Conservation (phyloP, 1,284 basidiomycete species). For the Tetrapyrgos nigripes region DNA sequence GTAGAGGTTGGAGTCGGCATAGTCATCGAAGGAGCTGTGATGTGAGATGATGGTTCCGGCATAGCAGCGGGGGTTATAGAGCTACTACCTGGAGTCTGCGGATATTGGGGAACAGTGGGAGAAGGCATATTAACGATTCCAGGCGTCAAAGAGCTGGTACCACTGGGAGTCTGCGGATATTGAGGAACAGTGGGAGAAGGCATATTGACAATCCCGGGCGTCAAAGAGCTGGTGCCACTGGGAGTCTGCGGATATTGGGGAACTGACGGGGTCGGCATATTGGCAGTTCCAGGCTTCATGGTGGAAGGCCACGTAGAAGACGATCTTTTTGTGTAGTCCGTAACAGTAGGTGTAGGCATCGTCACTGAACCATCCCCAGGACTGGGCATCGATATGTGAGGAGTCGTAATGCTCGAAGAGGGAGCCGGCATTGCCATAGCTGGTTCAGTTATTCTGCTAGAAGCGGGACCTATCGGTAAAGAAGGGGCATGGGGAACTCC, state of each 20-base stretch:
- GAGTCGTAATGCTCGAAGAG: slow-evolving; percentile 1
- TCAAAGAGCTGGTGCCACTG: slow-evolving; percentile 1
- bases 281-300: background rate
- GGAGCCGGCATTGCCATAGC: slow-evolving; percentile 3
- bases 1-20: background rate
- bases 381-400: slow-evolving; percentile 6
- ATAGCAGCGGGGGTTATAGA: slow-evolving; percentile 1
- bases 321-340: background rate
- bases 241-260: slow-evolving; percentile 1
- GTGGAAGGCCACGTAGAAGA: background rate
- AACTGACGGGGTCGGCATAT: slow-evolving; percentile 6
- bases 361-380: background rate
- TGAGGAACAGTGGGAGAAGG: slow-evolving; percentile 6
- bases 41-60: background rate
- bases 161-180: background rate
- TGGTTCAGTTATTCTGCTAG: slow-evolving; percentile 2
- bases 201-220: background rate
- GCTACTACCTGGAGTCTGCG: background rate
- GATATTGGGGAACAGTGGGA: slow-evolving; percentile 7
- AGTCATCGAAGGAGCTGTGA: background rate
- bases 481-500: too few relatives aligned
- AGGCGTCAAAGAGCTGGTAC: slow-evolving; percentile 1
- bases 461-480: background rate
- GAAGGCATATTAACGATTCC: slow-evolving; percentile 2
- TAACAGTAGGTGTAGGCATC: slow-evolving; percentile 1